These are phyloP conservation scores for Aspergillus novofumigatus DNA, from an alignment of 2,329 filamentous ascomycete genomes.

Conservation along the genomic window DNA sequence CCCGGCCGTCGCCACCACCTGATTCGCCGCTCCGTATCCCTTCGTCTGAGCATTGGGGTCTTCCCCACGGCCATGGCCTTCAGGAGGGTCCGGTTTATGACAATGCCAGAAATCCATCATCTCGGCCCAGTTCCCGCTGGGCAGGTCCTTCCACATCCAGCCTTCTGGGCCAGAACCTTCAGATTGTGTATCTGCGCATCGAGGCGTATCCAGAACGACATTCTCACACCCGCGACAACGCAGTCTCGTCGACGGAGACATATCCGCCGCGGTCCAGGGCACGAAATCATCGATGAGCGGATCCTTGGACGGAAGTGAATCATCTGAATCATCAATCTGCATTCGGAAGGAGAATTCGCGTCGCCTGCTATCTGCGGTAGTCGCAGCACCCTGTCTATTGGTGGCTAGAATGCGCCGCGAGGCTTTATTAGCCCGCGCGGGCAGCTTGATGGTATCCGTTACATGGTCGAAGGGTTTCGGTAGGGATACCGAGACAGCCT, in stretches of 20 bases:
- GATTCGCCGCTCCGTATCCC: conserved; percentile 79
- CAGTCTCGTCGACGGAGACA: conserved; percentile 29
- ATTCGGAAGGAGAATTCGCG: conserved; percentile 54
- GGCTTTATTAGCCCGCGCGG: conserved; percentile 32
- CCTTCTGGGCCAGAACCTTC: too few relatives aligned
- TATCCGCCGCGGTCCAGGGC: conserved; percentile 37
- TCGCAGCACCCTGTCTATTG: conserved; percentile 2
- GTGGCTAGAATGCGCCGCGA: conserved; percentile 21
- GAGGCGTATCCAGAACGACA: conserved; percentile 23
- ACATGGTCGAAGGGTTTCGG: conserved; percentile 21
- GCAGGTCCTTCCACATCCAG: conserved; percentile 79
- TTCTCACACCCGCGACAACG: conserved; percentile 37
- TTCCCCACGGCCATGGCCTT: conserved; percentile 42
- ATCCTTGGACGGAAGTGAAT: conserved; percentile 12
- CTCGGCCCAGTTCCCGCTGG: conserved; percentile 96
- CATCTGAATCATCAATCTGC: conserved; percentile 43
- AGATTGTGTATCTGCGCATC: too few relatives aligned
- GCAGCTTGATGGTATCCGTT: conserved; percentile 46
- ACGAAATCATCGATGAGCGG: conserved; percentile 30
- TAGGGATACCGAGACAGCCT: conserved; percentile 34
- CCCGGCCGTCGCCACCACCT: conserved; percentile 61
- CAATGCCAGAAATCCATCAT: conserved; percentile 99
- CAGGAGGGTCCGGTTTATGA: conserved; percentile 69
- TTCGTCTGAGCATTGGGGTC: conserved; percentile 54
- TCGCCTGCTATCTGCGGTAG: conserved; percentile 5